These are phyloP conservation scores for Pythium monospermum DNA, from an alignment of 352 stramenopile genomes.

Conservation along the genomic window DNA sequence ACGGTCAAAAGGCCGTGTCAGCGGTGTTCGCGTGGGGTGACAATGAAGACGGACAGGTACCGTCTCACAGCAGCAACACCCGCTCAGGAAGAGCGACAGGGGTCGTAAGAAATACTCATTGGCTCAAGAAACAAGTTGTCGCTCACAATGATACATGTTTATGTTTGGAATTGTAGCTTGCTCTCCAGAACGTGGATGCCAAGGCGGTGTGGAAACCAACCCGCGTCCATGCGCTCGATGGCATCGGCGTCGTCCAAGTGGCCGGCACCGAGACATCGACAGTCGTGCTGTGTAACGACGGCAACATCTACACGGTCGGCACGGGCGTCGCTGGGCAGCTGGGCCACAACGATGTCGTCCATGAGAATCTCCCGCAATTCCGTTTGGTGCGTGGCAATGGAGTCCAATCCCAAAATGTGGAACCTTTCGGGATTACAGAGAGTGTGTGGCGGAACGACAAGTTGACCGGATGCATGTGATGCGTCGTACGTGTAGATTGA, in stretches of 20 bases:
- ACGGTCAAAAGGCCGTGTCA: constrained; percentile 37
- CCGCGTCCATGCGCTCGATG: constrained; percentile 53
- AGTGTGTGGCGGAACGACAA: neutral
- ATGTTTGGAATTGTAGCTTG: too few relatives aligned
- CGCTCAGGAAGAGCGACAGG: too few relatives aligned
- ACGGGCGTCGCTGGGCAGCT: constrained; percentile 55
- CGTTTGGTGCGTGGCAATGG: constrained; percentile 38
- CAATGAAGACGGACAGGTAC: constrained; percentile 76
- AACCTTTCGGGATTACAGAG: neutral
- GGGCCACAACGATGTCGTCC: constrained; percentile 69
- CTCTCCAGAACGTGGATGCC: constrained; percentile 33
- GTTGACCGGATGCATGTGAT: neutral
- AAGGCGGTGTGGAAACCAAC: constrained; percentile 60
- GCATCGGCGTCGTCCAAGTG: constrained; percentile 58
- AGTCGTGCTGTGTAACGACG: constrained; percentile 58
- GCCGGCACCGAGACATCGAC: constrained; percentile 60
- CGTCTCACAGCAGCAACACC: too few relatives aligned
- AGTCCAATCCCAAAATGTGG: neutral
- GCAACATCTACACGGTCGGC: constrained; percentile 73
- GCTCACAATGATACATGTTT: too few relatives aligned
- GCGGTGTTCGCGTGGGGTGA: constrained; percentile 70
- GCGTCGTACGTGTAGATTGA: constrained; percentile 36
- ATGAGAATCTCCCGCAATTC: constrained; percentile 76
- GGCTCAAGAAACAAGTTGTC: too few relatives aligned
- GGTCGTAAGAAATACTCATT: too few relatives aligned